These are phyloP conservation scores for Trichoderma sp. DNA, from an alignment of 2,329 filamentous ascomycete species.

Conservation along the genomic window DNA sequence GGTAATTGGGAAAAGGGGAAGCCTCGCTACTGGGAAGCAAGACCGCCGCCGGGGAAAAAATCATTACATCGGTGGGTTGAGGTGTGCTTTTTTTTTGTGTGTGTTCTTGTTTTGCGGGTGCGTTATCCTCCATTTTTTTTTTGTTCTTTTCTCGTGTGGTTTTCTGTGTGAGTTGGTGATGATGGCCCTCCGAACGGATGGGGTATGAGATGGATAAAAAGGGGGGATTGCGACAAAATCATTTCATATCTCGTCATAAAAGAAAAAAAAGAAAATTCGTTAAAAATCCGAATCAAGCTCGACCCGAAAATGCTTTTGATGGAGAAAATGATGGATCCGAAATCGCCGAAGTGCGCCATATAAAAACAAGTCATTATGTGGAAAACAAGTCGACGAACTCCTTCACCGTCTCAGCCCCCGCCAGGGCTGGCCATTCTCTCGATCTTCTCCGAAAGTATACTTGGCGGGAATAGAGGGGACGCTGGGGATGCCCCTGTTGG, in stretches of 20 bases:
- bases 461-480: conserved; percentile 50
- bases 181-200: conserved; percentile 12
- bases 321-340: conserved; percentile 18
- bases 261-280: conserved; percentile 26
- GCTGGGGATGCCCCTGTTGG: conserved; percentile 50
- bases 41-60: not conserved
- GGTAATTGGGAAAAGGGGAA: not conserved
- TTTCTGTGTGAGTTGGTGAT: not conserved
- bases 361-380: not conserved
- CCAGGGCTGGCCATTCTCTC: conserved; percentile 41
- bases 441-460: conserved; percentile 43
- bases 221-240: not conserved
- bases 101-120: not conserved
- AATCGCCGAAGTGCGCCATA: not conserved
- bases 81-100: conserved; percentile 7
- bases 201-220: conserved; percentile 17
- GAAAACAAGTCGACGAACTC: not conserved
- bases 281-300: conserved; percentile 18
- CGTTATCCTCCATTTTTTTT: conserved; percentile 16
- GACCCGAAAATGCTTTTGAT: conserved; percentile 15
- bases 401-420: conserved; percentile 35
- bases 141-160: not conserved
- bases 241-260: conserved; percentile 22
- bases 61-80: conserved; percentile 25
- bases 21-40: conserved; percentile 26